phyloP scores from a whole-genome alignment of 495 filamentous ascomycete species.

The Rhizodiscina lignyota region DNA sequence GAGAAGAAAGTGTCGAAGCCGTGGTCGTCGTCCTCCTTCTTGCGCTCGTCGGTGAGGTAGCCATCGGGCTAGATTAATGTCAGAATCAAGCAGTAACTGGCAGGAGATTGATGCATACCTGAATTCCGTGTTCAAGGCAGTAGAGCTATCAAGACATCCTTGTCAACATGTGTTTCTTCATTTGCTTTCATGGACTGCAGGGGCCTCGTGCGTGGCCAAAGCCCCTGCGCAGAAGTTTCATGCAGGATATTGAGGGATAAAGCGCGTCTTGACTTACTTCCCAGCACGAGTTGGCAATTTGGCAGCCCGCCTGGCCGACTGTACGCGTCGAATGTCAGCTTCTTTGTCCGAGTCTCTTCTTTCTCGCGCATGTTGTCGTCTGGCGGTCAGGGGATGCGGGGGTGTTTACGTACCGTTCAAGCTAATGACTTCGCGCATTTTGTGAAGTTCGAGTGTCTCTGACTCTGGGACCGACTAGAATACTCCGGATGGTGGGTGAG shows the following conservation, averaged over 20 bases:
- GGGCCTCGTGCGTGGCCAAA: no score
- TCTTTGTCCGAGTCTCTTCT: not conserved
- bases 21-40: slow-evolving; percentile 78
- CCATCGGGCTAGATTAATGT: slow-evolving; percentile 65
- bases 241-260: not conserved
- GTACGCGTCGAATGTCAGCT: slow-evolving; percentile 23
- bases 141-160: slow-evolving; percentile 52
- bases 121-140: slow-evolving; percentile 98
- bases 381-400: slow-evolving; percentile 17
- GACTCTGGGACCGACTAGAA: not conserved
- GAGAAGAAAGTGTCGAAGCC: slow-evolving; percentile 99
- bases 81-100: not conserved
- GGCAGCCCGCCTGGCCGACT: slow-evolving; percentile 99
- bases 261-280: slow-evolving; percentile 51
- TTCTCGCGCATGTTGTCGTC: slow-evolving; percentile 6
- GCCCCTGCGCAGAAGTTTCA: no score
- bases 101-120: slow-evolving; percentile 40
- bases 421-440: slow-evolving; percentile 97
- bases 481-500: slow-evolving; percentile 8
- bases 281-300: slow-evolving; percentile 99
- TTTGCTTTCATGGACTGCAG: no score
- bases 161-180: slow-evolving; percentile 7
- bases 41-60: slow-evolving; percentile 96
- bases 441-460: not conserved
- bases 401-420: slow-evolving; percentile 69